Evolutionary conservation across 768 basidiomycete genomes (phyloP), one percentile per base, ranked within the genome.

Genomic region (Hebeloma cylindrosporum): DNA sequence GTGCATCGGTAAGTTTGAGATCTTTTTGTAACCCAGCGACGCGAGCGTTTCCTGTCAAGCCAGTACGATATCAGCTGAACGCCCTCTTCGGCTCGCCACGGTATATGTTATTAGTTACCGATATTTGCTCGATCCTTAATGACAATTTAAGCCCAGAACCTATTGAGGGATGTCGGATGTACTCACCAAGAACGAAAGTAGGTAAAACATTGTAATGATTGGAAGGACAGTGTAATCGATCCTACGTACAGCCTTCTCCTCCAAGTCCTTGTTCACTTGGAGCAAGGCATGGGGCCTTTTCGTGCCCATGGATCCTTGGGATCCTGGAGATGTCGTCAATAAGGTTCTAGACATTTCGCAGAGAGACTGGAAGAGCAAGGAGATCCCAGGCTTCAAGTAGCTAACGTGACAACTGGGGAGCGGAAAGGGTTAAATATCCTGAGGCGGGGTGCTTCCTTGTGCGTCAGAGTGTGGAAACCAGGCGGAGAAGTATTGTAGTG

Each of bases 1-100:
- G 61, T 11, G 54, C 57, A 34, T 73, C 66, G 4, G 68, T 64
- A 35, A 76, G 51, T 6, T 62, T 56, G 16, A 79, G 54, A 14
- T 69, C 66, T 10, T 55, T 67, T 51, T 78, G 73, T 33, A 78
- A 60, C 7, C 77, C 76, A 13, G 74, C 75, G 2, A 76, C 63
- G 9, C 69, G 65, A 18, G 74, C 77, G 51, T 76, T 77, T 32
- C 69, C 66, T 65, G 43, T 55, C 58, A 18, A 3, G 9, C 8
- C 26, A 22, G 5, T 36, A 8, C 7, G n/a, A 16, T 27, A 18
- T 32, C 11, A 30, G 22, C 30, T 18, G 28, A 10, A 20, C 18
- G 25, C 14, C 30, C 11, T 40, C 17, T 4, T 33, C 16, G 22
- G 1, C 28, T 10, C 11, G 27, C 20, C 30, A 16, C 13, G 21